Percentiles rank a stretch among this genome's conserved stretches.
These are phyloP conservation scores for Gymnopilus dilepis DNA, from an alignment of 768 basidiomycete species.

Conservation along the genomic window DNA sequence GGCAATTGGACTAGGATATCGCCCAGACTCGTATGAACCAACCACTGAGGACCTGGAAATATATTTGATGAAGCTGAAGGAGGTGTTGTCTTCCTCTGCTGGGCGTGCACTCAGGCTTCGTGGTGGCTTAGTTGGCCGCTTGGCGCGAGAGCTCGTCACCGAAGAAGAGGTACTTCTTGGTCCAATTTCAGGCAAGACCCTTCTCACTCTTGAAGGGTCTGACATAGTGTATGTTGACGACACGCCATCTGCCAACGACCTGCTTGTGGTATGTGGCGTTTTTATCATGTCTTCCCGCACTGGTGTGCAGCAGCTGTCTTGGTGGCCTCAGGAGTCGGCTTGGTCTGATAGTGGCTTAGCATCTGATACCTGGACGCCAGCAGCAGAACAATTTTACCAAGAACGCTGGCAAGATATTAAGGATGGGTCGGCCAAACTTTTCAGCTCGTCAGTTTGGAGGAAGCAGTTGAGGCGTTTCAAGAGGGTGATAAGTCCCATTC, in stretches of 20 bases:
- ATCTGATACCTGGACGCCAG: neutral
- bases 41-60: neutral
- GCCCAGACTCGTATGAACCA: neutral
- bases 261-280: neutral
- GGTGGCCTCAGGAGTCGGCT: neutral
- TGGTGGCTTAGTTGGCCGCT: neutral
- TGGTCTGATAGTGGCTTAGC: neutral
- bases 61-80: neutral
- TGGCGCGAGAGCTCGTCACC: neutral
- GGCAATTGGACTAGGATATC: neutral
- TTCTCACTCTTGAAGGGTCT: too few relatives aligned
- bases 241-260: neutral
- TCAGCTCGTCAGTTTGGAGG: neutral
- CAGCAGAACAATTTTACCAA: neutral
- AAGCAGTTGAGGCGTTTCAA: neutral
- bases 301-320: neutral
- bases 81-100: neutral
- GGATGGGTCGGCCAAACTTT: neutral
- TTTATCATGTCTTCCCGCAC: neutral
- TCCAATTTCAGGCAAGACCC: neutral
- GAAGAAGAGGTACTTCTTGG: neutral
- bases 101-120: neutral
- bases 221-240: neutral
- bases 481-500: neutral
- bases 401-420: neutral